Conservation (phyloP, 2,329 filamentous ascomycete genomes). For the Fonsecaea pedrosoi region DNA sequence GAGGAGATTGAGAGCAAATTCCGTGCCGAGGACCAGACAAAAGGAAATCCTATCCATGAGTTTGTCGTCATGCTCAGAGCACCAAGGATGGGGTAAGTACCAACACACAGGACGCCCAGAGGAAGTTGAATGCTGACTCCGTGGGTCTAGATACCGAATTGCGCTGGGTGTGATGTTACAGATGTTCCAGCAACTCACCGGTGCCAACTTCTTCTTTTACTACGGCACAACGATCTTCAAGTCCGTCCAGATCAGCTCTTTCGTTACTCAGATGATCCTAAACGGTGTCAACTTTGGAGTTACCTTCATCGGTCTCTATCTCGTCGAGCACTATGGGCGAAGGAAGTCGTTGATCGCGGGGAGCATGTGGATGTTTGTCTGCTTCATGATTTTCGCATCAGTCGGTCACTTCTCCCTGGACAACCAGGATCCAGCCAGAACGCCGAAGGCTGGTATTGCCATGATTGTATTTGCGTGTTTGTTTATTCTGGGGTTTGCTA, state of each 20-base stretch:
- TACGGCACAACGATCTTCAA: slow-evolving; percentile 67
- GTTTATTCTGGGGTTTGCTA: slow-evolving; percentile 75
- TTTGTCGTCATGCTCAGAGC: slow-evolving; percentile 55
- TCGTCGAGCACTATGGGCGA: slow-evolving; percentile 73
- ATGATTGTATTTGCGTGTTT: slow-evolving; percentile 77
- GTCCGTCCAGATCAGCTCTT: slow-evolving; percentile 48
- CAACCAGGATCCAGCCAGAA: slow-evolving; percentile 49
- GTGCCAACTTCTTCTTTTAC: slow-evolving; percentile 56
- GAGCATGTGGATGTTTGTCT: slow-evolving; percentile 70
- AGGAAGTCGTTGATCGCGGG: slow-evolving; percentile 71
- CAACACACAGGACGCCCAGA: neutral
- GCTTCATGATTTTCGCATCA: slow-evolving; percentile 69
- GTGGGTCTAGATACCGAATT: slow-evolving; percentile 41
- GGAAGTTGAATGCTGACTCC: neutral
- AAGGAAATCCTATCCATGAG: slow-evolving; percentile 49
- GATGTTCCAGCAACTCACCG: slow-evolving; percentile 56
- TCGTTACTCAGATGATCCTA: slow-evolving; percentile 70
- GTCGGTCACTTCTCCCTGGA: slow-evolving; percentile 52
- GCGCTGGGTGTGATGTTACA: slow-evolving; percentile 56
- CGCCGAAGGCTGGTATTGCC: slow-evolving; percentile 67
- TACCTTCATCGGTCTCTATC: slow-evolving; percentile 68
- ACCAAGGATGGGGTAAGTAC: slow-evolving; percentile 50
- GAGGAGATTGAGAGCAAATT: slow-evolving; percentile 45
- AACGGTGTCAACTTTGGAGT: slow-evolving; percentile 69
- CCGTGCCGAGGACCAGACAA: slow-evolving; percentile 57